Evolutionary conservation across 2,329 filamentous ascomycete species (phyloP).

Genomic region (Sarocladium brachiariae): DNA sequence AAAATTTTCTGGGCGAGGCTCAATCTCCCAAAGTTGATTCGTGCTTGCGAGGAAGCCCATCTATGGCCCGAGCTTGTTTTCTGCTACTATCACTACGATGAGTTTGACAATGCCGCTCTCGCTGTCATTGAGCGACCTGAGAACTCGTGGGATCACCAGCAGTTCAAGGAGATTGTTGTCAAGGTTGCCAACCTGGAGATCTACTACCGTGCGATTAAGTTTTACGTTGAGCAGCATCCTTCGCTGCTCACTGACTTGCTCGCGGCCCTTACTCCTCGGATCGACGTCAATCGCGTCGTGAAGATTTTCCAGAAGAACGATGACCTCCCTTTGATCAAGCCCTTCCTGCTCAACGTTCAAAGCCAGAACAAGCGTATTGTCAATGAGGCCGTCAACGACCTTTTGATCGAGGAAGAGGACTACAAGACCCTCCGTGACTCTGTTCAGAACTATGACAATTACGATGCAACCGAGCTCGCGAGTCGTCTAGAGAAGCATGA

Average conservation of each 20-base stretch:
- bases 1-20: slow-evolving; percentile 98
- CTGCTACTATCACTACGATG: slow-evolving; percentile 96
- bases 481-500: slow-evolving; percentile 94
- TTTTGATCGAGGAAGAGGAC: slow-evolving; percentile 97
- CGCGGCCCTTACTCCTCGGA: slow-evolving; percentile 82
- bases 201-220: slow-evolving; percentile 94
- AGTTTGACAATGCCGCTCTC: slow-evolving; percentile 93
- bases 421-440: slow-evolving; percentile 98
- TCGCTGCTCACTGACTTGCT: slow-evolving; percentile 92
- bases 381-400: slow-evolving; percentile 95
- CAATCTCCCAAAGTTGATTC: slow-evolving; percentile 96
- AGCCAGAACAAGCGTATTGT: slow-evolving; percentile 96
- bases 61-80: slow-evolving; percentile 98
- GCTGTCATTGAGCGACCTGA: slow-evolving; percentile 97
- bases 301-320: slow-evolving; percentile 98
- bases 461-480: slow-evolving; percentile 89
- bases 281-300: slow-evolving; percentile 98
- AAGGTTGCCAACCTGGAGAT: slow-evolving; percentile 99
- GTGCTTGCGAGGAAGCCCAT: slow-evolving; percentile 86
- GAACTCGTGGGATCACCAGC: slow-evolving; percentile 98
- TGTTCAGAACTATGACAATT: slow-evolving; percentile 98
- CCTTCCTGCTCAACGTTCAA: slow-evolving; percentile 95
- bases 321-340: slow-evolving; percentile 96
- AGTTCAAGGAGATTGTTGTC: slow-evolving; percentile 97
- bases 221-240: slow-evolving; percentile 96